Percentiles rank a stretch among this genome's conserved stretches.
Evolutionary conservation across 805 yeast genomes (phyloP).

Genomic region (Pachysolen tannophilus): DNA sequence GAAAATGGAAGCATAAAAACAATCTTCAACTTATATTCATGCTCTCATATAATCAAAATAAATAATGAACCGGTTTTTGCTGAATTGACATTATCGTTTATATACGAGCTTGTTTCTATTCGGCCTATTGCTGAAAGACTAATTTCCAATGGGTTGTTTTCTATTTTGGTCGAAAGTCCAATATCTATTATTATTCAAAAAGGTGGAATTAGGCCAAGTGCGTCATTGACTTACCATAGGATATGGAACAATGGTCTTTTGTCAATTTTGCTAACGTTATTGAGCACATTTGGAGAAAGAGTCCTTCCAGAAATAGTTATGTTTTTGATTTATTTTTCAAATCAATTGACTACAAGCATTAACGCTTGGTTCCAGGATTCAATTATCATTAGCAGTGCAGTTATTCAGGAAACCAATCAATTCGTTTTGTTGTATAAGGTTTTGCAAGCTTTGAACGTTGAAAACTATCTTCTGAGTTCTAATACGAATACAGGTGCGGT

Average conservation of each 20-base stretch:
- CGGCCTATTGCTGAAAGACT: constrained; percentile 61
- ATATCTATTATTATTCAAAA: constrained; percentile 57
- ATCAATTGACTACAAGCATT: constrained; percentile 58
- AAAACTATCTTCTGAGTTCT: constrained; percentile 29
- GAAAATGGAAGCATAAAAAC: constrained; percentile 56
- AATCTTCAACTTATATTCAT: constrained; percentile 56
- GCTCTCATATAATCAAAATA: constrained; percentile 52
- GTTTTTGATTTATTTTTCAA: constrained; percentile 53
- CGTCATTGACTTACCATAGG: constrained; percentile 47
- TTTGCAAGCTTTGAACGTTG: constrained; percentile 44
- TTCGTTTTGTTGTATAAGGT: constrained; percentile 56
- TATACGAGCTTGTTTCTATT: constrained; percentile 58
- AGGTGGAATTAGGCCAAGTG: constrained; percentile 50
- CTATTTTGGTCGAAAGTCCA: constrained; percentile 66
- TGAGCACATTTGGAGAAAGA: constrained; percentile 56
- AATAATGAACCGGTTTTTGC: constrained; percentile 65
- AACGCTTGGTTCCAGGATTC: constrained; percentile 62
- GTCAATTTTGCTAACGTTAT: constrained; percentile 51
- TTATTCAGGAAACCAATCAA: constrained; percentile 60
- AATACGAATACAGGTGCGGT: constrained; percentile 6
- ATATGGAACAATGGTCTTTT: constrained; percentile 85
- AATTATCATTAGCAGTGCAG: constrained; percentile 36
- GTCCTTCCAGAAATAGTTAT: constrained; percentile 57
- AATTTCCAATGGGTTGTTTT: constrained; percentile 54
- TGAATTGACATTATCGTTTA: constrained; percentile 56